Percentiles rank a stretch among this genome's conserved stretches.
Conservation (phyloP, 108 stramenopile genomes). For the Pinguiococcus pyrenoidosus region DNA sequence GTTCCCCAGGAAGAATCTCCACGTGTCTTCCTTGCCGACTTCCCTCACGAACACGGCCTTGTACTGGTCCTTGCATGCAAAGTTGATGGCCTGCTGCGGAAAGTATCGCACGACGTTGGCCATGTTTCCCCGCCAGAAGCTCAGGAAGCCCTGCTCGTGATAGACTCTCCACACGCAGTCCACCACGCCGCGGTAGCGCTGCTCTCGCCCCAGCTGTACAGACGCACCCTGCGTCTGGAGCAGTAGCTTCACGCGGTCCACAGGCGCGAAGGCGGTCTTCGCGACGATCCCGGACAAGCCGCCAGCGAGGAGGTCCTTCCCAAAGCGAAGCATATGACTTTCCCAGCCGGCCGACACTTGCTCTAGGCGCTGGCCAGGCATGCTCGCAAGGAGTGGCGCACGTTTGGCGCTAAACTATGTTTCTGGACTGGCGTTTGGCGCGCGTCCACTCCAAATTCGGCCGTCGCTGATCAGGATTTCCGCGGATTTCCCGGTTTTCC, state of each 20-base stretch:
- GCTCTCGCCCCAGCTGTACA: background rate
- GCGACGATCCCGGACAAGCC: conserved; percentile 3
- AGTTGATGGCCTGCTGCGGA: conserved; percentile 10
- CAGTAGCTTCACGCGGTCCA: conserved; percentile 1
- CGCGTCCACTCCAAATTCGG: too few species aligned
- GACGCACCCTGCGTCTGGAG: background rate
- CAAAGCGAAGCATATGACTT: too few species aligned
- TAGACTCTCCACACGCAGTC: background rate
- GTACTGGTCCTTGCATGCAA: conserved; percentile 11
- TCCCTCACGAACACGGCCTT: background rate
- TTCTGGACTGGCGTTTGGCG: too few species aligned
- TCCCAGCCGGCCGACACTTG: too few species aligned
- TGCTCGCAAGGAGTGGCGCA: too few species aligned
- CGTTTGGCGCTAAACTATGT: too few species aligned
- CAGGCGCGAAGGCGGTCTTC: conserved; percentile 1
- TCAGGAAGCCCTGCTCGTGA: background rate
- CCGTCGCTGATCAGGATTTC: too few species aligned
- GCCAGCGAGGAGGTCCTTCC: too few species aligned
- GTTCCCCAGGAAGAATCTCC: too few species aligned
- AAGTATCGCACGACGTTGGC: conserved; percentile 6
- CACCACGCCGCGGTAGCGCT: background rate
- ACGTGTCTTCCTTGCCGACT: too few species aligned
- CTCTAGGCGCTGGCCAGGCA: too few species aligned
- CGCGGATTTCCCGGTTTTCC: too few species aligned
- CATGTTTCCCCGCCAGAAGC: conserved; percentile 10